Base-by-base conservation (phyloP, 1,284 basidiomycete species). In the Tilletia horrida region DNA sequence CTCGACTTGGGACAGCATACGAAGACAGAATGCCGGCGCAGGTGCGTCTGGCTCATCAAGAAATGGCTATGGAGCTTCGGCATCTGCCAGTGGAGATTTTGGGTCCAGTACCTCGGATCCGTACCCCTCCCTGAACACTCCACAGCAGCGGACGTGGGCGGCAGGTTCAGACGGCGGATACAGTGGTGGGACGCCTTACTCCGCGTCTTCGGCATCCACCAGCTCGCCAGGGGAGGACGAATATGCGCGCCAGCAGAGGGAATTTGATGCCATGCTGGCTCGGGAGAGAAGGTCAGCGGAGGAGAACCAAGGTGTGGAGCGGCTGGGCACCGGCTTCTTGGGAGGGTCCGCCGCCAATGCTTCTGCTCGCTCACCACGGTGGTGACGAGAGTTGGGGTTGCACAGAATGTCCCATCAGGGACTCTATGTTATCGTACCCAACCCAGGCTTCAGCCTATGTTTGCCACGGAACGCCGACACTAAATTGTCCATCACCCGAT, bases 241-340 rank as follows among this genome's bases (percentile, higher is more conserved):
- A 6, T 59, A 59, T 59, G 29, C 29, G 14, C 27, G 31, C 18
- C 29, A 59, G 55, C 55, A 59, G 27, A 25, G 55, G 13, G 55
- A 59, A 27, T 59, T 59, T 21, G 55, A 59, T 29, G 55, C 55
- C 29, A 59, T 59, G 55, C 55, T 59, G 4, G 25, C 18, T 18
- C 27, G 31, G 7, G 55, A 59, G 55, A 59, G 29, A 29, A 4
- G 55, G 13, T 31, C 35, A 27, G 55, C 55, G 6, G 55, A 59
- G 55, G 55, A 59, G 8, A 59, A 59, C 16, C 55, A 59, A 14
- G 55, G 55, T 9, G 31, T 13, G 13, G 55, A 59, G 55, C 6
- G 55, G 14, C 55, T 59, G 25, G 55, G 55, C 9, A 13, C 52
- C 6, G 18, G 18, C n/a, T 55, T 55, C n/a, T n/a, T n/a, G n/a